Percentiles rank a stretch among this genome's conserved stretches.
These are phyloP conservation scores for Sergeia podlipaevii DNA, from an alignment of 208 protist species.

Conservation along the genomic window DNA sequence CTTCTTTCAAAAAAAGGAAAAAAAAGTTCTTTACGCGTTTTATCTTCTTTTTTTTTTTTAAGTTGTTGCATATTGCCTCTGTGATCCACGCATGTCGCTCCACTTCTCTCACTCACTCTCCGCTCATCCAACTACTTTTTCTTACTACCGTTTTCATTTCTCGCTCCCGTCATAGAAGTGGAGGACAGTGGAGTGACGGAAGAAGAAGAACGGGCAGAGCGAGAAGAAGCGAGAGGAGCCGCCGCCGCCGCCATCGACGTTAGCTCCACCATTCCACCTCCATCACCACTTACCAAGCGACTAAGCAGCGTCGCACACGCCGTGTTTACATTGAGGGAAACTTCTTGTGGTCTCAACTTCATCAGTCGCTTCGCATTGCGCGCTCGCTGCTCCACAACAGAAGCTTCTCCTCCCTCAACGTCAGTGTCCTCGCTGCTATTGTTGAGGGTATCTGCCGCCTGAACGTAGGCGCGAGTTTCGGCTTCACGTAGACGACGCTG, in stretches of 20 bases:
- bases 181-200: no score
- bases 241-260: neutral
- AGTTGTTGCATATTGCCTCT: no score
- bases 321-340: slow-evolving; percentile 81
- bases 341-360: slow-evolving; percentile 32
- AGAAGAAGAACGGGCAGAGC: neutral
- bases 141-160: no score
- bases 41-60: no score
- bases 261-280: slow-evolving; percentile 10
- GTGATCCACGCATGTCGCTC: no score
- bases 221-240: neutral
- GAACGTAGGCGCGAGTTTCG: neutral
- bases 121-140: no score
- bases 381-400: slow-evolving; percentile 1
- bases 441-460: neutral
- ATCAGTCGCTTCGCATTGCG: slow-evolving; percentile 17
- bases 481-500: slow-evolving; percentile 18
- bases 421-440: neutral
- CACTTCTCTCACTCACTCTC: no score
- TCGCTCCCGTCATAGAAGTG: no score
- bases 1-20: no score
- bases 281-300: slow-evolving; percentile 23
- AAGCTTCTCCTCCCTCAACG: neutral
- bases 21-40: no score
- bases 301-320: slow-evolving; percentile 69